Evolutionary conservation across 495 filamentous ascomycete species (phyloP).

Genomic region (Usnea hakonensis): DNA sequence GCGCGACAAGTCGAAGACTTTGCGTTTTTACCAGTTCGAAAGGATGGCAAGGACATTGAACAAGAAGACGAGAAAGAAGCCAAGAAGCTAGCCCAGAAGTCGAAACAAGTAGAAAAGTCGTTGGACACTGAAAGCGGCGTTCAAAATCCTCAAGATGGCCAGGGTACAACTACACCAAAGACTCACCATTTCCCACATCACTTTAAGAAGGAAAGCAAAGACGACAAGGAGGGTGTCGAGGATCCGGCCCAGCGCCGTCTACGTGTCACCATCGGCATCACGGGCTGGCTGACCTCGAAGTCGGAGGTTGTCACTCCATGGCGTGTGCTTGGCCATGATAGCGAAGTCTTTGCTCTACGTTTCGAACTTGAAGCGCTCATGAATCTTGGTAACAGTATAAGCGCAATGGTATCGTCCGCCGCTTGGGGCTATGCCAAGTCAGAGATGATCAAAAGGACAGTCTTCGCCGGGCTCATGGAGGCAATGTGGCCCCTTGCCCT

Average conservation of each 20-base stretch:
- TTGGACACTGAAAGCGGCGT: slow-evolving; percentile 3
- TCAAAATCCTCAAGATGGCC: slow-evolving; percentile 5
- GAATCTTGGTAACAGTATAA: slow-evolving; percentile 68
- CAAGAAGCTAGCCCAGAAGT: slow-evolving; percentile 26
- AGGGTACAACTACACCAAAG: not conserved
- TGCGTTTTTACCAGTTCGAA: slow-evolving; percentile 65
- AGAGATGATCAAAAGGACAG: slow-evolving; percentile 67
- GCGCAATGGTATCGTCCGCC: slow-evolving; percentile 63
- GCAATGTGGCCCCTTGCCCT: slow-evolving; percentile 70
- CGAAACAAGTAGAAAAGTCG: slow-evolving; percentile 2
- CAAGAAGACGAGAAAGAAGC: slow-evolving; percentile 13
- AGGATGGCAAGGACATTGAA: slow-evolving; percentile 31
- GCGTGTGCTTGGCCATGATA: slow-evolving; percentile 60
- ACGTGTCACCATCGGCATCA: slow-evolving; percentile 73
- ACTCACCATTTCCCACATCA: not conserved
- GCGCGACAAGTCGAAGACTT: slow-evolving; percentile 83
- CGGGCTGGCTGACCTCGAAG: slow-evolving; percentile 70
- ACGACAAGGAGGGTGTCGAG: slow-evolving; percentile 14
- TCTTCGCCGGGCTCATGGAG: slow-evolving; percentile 64
- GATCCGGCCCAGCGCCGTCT: slow-evolving; percentile 49
- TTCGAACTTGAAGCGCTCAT: slow-evolving; percentile 74
- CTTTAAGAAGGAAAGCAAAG: slow-evolving; percentile 16
- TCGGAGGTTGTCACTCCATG: slow-evolving; percentile 69
- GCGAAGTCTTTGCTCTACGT: slow-evolving; percentile 74
- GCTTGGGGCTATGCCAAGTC: slow-evolving; percentile 71